These are phyloP conservation scores for Colletotrichum australisinense DNA, from an alignment of 2,329 filamentous ascomycete genomes.

Conservation along the genomic window DNA sequence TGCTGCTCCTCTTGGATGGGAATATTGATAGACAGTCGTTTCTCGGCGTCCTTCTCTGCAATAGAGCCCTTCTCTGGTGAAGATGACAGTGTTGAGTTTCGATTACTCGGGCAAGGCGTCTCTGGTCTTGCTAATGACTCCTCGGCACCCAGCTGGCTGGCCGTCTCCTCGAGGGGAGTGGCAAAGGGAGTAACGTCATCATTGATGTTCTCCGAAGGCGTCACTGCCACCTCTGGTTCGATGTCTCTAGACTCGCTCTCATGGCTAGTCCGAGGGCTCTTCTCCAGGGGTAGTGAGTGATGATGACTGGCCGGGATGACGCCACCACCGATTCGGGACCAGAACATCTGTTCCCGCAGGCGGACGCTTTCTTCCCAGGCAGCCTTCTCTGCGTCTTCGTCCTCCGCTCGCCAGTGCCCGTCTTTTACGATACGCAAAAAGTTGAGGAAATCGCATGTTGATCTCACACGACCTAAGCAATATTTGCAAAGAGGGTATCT, in stretches of 20 bases:
- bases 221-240: neutral
- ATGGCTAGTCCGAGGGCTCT: slow-evolving; percentile 35
- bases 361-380: slow-evolving; percentile 96
- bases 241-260: slow-evolving; percentile 18
- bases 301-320: slow-evolving; percentile 74
- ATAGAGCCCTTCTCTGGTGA: neutral
- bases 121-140: slow-evolving; percentile 7
- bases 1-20: neutral
- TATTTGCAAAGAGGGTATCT: slow-evolving; percentile 91
- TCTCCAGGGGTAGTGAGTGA: slow-evolving; percentile 30
- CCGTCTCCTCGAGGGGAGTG: neutral
- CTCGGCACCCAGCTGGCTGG: neutral
- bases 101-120: slow-evolving; percentile 15
- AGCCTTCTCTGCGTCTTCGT: slow-evolving; percentile 83
- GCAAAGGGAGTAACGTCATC: neutral
- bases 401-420: slow-evolving; percentile 88
- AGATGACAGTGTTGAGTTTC: slow-evolving; percentile 13
- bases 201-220: neutral
- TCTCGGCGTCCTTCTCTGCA: slow-evolving; percentile 11
- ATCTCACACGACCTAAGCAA: slow-evolving; percentile 84
- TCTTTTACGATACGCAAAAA: slow-evolving; percentile 93
- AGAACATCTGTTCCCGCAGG: slow-evolving; percentile 95
- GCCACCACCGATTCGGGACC: slow-evolving; percentile 91
- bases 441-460: slow-evolving; percentile 91
- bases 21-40: slow-evolving; percentile 20